Evolutionary conservation across 139 green algal species (phyloP), one percentile per base, ranked within the genome.

Genomic region (Penium margaritaceum): DNA sequence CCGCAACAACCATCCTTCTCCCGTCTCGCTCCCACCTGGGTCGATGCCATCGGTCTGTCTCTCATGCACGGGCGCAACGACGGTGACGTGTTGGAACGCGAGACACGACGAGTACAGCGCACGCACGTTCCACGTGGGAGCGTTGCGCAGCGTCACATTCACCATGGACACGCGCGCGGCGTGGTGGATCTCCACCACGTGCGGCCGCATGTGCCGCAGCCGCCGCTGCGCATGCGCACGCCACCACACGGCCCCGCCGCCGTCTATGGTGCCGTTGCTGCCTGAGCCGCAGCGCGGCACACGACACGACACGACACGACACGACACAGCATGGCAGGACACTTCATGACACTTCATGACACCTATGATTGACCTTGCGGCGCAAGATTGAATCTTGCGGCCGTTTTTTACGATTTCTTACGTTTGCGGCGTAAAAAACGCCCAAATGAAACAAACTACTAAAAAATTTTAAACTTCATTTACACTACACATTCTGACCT

Each of bases 121-220:
- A 21, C 34, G 64, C 27, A 78, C 38, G 38, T 47, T 73, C 72
- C 72, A 78, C 27, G 72, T 73, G 17, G 72, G 72, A 41, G 61
- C 37, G 62, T 78, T 72, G 5, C 34, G 9, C 21, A 78, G 41
- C n/a, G 72, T 78, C 19, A 65, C 9, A 32, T 71, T 37, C 17
- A 19, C 34, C 5, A 78, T 30, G 17, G 35, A 17, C n/a, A 78
- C 39, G 24, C 33, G 34, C 17, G 21, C 34, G 24, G n/a, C 38
- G 38, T 27, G 33, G 37, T 62, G 38, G 17, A 78, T 32, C 62
- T 78, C 72, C 6, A 78, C 15, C 46, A 81, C 30, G 46, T 74
- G 69, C 3, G 29, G 29, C 30, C 74, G 74, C 55, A 57, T 81
- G 68, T 70, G 38, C 12, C 41, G 54, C 21, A 71, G 21, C 17